A percentile compares a stretch with the other conserved stretches of the same genome.
These are phyloP conservation scores for Populus pruinosa DNA, from an alignment of 345 rosid genomes.

Conservation along the genomic window DNA sequence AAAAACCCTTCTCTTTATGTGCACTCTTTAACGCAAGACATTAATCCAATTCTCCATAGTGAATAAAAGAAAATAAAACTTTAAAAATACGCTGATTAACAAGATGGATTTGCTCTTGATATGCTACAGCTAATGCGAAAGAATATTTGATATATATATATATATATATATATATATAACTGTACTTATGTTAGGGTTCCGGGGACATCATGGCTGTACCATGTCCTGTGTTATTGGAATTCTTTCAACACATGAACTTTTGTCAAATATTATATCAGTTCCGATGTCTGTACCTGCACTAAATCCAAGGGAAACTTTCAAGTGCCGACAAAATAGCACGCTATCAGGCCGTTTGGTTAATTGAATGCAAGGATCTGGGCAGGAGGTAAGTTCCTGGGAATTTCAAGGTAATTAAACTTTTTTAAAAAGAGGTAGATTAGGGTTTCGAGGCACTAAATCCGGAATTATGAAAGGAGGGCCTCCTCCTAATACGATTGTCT, in stretches of 20 bases:
- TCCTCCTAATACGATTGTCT: conserved; percentile 6
- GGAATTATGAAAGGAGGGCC: conserved; percentile 33
- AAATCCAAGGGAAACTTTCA: conserved; percentile 1
- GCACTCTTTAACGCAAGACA: neutral
- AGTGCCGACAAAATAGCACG: neutral
- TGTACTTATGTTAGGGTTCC: too few species aligned
- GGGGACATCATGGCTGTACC: neutral
- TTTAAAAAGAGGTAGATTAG: neutral
- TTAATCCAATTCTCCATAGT: too few species aligned
- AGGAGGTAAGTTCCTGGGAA: conserved; percentile 2
- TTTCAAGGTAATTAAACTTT: conserved; percentile 2
- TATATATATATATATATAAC: too few species aligned
- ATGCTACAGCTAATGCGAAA: too few species aligned
- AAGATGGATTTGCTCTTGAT: too few species aligned
- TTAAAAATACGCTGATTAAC: too few species aligned
- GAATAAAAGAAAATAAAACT: too few species aligned
- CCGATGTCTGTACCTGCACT: neutral
- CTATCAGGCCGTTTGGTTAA: neutral
- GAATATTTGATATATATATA: too few species aligned
- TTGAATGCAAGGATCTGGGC: neutral
- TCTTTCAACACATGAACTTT: neutral
- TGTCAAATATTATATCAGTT: neutral
- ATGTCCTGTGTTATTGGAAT: neutral
- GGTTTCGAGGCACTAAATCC: conserved; percentile 7
- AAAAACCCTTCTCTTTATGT: neutral